Percentiles rank a stretch among this genome's conserved stretches.
Evolutionary conservation across 768 basidiomycete genomes (phyloP).

Genomic region (Kwoniella dendrophila): DNA sequence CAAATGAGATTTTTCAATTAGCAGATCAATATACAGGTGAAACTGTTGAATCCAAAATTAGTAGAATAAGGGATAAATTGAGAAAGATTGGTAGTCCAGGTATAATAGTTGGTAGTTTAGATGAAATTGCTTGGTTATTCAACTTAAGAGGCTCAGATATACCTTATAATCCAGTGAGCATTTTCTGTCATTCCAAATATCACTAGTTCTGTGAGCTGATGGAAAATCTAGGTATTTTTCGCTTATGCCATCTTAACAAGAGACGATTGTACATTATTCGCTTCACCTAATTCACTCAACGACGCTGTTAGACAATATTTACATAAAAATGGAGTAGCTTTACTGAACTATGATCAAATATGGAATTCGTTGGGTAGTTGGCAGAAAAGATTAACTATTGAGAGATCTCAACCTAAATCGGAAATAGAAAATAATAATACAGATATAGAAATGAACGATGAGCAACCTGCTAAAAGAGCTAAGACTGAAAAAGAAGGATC

Average conservation of each 20-base stretch:
- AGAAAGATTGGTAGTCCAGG: conserved; percentile 63
- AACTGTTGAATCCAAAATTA: conserved; percentile 64
- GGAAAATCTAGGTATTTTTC: conserved; percentile 74
- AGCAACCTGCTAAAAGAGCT: conserved; percentile 1
- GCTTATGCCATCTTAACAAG: conserved; percentile 77
- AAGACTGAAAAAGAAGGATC: conserved; percentile 1
- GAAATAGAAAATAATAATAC: background rate
- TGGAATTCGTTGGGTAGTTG: conserved; percentile 62
- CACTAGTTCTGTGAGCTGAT: background rate
- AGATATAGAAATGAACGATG: conserved; percentile 18
- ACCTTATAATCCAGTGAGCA: conserved; percentile 75
- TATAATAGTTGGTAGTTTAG: conserved; percentile 80
- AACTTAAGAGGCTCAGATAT: conserved; percentile 89
- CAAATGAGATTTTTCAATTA: conserved; percentile 68
- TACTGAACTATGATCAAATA: conserved; percentile 71
- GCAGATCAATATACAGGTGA: conserved; percentile 74
- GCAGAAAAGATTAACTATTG: conserved; percentile 45
- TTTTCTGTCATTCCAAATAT: background rate
- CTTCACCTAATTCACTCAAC: conserved; percentile 62
- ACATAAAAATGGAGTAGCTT: conserved; percentile 62
- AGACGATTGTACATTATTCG: conserved; percentile 68
- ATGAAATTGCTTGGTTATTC: conserved; percentile 76
- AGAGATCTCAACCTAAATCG: conserved; percentile 2
- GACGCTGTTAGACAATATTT: conserved; percentile 63
- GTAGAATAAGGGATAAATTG: conserved; percentile 67